These are phyloP conservation scores for Austroboletus novae-zelandiae DNA, from an alignment of 1,284 basidiomycete species.

Conservation along the genomic window DNA sequence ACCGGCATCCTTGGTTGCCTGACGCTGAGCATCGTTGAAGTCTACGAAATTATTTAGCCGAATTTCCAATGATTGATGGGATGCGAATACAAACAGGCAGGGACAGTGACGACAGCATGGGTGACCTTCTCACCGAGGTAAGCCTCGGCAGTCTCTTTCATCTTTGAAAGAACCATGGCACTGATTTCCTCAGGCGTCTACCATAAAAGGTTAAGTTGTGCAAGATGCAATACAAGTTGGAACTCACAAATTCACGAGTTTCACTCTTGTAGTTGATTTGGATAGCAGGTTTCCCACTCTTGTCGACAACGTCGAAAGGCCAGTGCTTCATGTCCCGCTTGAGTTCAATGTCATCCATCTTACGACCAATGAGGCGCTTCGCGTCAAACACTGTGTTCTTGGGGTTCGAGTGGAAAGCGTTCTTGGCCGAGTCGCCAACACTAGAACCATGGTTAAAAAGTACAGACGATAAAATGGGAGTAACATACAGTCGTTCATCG, in stretches of 20 bases:
- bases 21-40: conserved; percentile 97
- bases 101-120: conserved; percentile 93
- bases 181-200: conserved; percentile 95
- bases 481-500: conserved; percentile 60
- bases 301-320: conserved; percentile 88
- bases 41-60: conserved; percentile 38
- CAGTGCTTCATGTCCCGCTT: conserved; percentile 95
- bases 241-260: conserved; percentile 87
- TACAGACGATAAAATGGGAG: conserved; percentile 53
- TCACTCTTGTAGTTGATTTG: conserved; percentile 89
- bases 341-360: conserved; percentile 84
- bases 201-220: conserved; percentile 7
- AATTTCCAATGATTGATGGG: too few species aligned
- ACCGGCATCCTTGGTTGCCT: conserved; percentile 94
- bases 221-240: neutral
- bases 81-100: conserved; percentile 50
- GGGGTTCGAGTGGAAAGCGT: conserved; percentile 30
- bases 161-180: conserved; percentile 96
- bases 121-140: conserved; percentile 85
- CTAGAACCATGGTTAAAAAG: conserved; percentile 75
- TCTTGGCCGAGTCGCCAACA: conserved; percentile 84
- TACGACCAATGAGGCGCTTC: conserved; percentile 88
- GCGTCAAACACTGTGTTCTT: conserved; percentile 76
- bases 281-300: conserved; percentile 85
- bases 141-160: conserved; percentile 98